A percentile compares a stretch with the other conserved stretches of the same genome.
Evolutionary conservation across 768 basidiomycete species (phyloP).

Genomic region (Lepiota venenata): DNA sequence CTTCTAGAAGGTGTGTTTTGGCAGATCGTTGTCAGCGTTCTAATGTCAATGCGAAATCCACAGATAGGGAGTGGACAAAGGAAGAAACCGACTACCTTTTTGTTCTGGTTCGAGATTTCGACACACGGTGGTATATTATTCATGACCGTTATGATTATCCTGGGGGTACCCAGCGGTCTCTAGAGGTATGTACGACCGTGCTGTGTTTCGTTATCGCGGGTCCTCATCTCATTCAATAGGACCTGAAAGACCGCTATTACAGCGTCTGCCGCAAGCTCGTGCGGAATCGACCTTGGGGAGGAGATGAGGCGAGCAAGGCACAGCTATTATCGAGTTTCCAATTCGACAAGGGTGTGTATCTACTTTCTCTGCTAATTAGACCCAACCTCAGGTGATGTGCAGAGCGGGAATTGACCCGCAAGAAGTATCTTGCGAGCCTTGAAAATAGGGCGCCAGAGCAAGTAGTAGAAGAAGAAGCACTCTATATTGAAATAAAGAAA

Average conservation of each 20-base stretch:
- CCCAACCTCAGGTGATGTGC: background rate
- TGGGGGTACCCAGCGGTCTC: constrained; percentile 45
- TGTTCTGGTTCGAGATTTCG: constrained; percentile 72
- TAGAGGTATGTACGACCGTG: constrained; percentile 55
- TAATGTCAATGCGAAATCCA: background rate
- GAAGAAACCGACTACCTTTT: constrained; percentile 96
- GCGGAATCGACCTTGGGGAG: constrained; percentile 78
- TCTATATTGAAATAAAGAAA: constrained; percentile 92
- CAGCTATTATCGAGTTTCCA: constrained; percentile 66
- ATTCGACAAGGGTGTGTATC: constrained; percentile 79
- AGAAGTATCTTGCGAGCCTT: constrained; percentile 83
- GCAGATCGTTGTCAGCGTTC: background rate
- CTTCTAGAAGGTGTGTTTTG: constrained; percentile 61
- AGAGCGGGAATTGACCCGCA: constrained; percentile 89
- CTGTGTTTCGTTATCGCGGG: background rate
- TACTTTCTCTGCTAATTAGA: background rate
- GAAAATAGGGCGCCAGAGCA: constrained; percentile 86
- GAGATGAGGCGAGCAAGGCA: constrained; percentile 72
- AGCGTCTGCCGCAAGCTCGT: constrained; percentile 87
- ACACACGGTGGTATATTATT: constrained; percentile 86
- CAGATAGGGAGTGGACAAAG: constrained; percentile 85
- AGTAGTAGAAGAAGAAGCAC: constrained; percentile 91
- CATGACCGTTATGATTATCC: constrained; percentile 86
- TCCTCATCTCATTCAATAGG: constrained; percentile 41
- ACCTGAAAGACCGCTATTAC: constrained; percentile 93